phyloP scores from a whole-genome alignment of 345 rosid genomes.

The Dimocarpus longan region DNA sequence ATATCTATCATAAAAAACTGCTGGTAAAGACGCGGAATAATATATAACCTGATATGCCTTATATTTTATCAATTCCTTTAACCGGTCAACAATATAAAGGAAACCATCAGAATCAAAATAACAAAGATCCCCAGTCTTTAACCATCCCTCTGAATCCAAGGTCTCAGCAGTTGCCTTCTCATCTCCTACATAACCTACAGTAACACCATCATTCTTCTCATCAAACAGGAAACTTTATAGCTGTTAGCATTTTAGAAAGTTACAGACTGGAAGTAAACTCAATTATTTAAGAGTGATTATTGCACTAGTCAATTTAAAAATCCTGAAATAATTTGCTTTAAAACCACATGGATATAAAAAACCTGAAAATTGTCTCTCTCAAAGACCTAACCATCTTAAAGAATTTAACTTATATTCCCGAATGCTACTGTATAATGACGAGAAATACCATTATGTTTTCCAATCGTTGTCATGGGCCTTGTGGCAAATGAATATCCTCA shows the following conservation, averaged over 20 bases:
- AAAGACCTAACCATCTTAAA: neutral
- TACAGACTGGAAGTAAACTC: neutral
- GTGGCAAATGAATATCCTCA: neutral
- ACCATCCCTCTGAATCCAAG: slow-evolving; percentile 82
- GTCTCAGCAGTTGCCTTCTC: slow-evolving; percentile 91
- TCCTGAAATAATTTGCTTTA: neutral
- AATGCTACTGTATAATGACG: neutral
- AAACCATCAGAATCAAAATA: slow-evolving; percentile 75
- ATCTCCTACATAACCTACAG: slow-evolving; percentile 80
- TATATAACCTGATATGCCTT: slow-evolving; percentile 88
- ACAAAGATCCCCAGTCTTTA: slow-evolving; percentile 94
- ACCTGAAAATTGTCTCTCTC: neutral
- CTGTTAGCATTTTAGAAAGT: neutral
- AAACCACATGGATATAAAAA: neutral
- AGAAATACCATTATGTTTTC: neutral
- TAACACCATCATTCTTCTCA: slow-evolving; percentile 11
- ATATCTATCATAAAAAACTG: neutral
- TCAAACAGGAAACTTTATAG: slow-evolving; percentile 6
- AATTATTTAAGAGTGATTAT: neutral
- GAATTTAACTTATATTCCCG: neutral
- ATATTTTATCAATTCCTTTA: slow-evolving; percentile 95
- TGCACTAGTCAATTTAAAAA: neutral
- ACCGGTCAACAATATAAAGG: slow-evolving; percentile 81
- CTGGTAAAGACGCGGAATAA: neutral
- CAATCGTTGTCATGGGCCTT: neutral